Evolutionary conservation across 2,329 filamentous ascomycete species (phyloP).

Genomic region (Ustilaginoidea virens): DNA sequence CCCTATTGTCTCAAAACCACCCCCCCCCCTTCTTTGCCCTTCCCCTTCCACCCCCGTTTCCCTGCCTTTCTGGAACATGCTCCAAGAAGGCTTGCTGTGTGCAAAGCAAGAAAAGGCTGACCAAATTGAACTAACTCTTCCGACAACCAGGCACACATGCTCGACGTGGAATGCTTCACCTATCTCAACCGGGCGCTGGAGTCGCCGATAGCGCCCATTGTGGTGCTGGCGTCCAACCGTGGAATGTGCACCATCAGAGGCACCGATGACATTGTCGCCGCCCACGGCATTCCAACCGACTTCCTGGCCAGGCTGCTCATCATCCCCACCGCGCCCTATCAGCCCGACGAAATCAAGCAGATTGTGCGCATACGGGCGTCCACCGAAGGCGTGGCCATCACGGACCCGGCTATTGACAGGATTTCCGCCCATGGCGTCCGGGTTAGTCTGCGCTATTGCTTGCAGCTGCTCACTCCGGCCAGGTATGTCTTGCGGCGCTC

Average conservation of each 20-base stretch:
- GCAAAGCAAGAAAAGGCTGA: too few relatives aligned
- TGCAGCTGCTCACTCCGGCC: conserved; percentile 80
- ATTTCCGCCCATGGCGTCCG: conserved; percentile 75
- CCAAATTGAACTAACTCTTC: too few relatives aligned
- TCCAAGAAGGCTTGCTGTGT: too few relatives aligned
- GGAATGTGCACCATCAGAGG: conserved; percentile 88
- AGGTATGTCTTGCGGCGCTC: conserved; percentile 30
- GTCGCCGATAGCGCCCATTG: conserved; percentile 85
- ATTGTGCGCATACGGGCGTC: conserved; percentile 77
- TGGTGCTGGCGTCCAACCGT: conserved; percentile 93
- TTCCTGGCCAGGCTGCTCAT: conserved; percentile 90
- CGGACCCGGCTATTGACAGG: conserved; percentile 72
- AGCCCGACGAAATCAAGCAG: conserved; percentile 74
- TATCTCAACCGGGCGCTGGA: conserved; percentile 98
- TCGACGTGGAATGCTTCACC: conserved; percentile 97
- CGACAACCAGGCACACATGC: conserved; percentile 74
- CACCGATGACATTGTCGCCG: conserved; percentile 64
- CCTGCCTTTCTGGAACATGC: background rate
- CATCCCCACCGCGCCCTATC: conserved; percentile 84
- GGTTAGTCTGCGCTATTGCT: conserved; percentile 80
- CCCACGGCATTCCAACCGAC: conserved; percentile 88
- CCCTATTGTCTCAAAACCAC: too few relatives aligned
- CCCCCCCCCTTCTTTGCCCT: too few relatives aligned
- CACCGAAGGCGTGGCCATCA: conserved; percentile 66
- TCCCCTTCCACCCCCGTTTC: too few relatives aligned